These are phyloP conservation scores for Clarireedia paspali DNA, from an alignment of 2,329 filamentous ascomycete genomes.

Conservation along the genomic window DNA sequence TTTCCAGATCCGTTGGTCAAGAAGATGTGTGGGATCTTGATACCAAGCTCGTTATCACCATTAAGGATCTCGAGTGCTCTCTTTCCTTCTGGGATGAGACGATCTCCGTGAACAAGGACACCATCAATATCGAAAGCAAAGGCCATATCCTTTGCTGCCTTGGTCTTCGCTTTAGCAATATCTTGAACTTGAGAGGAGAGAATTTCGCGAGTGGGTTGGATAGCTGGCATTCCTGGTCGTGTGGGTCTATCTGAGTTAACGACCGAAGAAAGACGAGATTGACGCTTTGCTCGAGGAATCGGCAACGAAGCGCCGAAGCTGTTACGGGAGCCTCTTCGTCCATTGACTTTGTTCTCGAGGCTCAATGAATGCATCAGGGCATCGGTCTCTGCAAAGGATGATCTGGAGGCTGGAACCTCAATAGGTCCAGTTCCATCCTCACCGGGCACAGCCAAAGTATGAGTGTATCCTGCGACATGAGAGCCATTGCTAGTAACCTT, in stretches of 20 bases:
- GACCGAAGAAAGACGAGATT: slow-evolving; percentile 59
- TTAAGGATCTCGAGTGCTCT: slow-evolving; percentile 63
- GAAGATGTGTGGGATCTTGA: slow-evolving; percentile 59
- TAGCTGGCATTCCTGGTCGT: slow-evolving; percentile 49
- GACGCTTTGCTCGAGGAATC: slow-evolving; percentile 63
- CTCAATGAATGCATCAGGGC: slow-evolving; percentile 69
- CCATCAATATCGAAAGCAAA: slow-evolving; percentile 76
- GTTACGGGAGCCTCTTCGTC: slow-evolving; percentile 63
- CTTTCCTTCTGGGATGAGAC: slow-evolving; percentile 60
- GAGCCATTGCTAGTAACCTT: slow-evolving; percentile 20
- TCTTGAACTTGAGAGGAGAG: slow-evolving; percentile 64
- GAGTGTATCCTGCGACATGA: slow-evolving; percentile 4
- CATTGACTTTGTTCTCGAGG: slow-evolving; percentile 46
- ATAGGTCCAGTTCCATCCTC: slow-evolving; percentile 35
- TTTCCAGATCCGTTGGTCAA: slow-evolving; percentile 70
- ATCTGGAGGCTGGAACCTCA: slow-evolving; percentile 62
- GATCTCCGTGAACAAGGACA: slow-evolving; percentile 66
- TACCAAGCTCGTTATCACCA: slow-evolving; percentile 61
- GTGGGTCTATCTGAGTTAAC: slow-evolving; percentile 38
- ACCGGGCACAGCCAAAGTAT: slow-evolving; percentile 5
- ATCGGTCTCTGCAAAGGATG: slow-evolving; percentile 58
- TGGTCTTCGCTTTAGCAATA: slow-evolving; percentile 56
- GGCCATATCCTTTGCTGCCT: slow-evolving; percentile 45
- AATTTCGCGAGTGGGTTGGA: slow-evolving; percentile 58
- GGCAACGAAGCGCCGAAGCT: slow-evolving; percentile 67